Base-by-base conservation (phyloP, 306 rosid species). In the Ceratonia siliqua region DNA sequence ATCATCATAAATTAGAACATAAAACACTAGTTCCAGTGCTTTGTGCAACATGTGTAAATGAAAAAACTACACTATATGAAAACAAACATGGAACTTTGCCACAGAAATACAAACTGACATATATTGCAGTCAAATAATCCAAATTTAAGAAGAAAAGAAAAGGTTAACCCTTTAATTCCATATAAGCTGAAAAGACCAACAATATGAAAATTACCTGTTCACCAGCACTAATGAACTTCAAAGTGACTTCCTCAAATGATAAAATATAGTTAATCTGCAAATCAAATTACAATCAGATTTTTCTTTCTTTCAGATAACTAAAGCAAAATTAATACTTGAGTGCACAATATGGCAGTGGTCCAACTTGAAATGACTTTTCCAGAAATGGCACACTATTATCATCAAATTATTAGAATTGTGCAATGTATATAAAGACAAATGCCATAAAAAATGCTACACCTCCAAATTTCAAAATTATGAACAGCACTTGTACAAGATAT, bases 201-300 rank as follows among this genome's bases (percentile, higher is more conserved):
- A 30, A 27, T 72, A 56, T 65, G 73, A 75, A 52, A 61, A 81
- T 66, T 85, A 94, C 98, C 96, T 94, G 98, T 79, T 94, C 98
- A 49, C 87, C 83, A 55, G 81, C 96, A 62, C 75, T 83, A 55
- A 91, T 88, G 79, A 94, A 94, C 89, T 91, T 91, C 87, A 94
- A 82, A 73, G 97, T 85, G 83, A 91, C 88, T 86, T 94, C 98
- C 87, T 94, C 97, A 13, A 94, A 94, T 66, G 97, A 91, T 53
- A 91, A 78, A 74, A 94, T 84, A 75, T 85, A 91, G 79, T 85
- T 94, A 77, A 94, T 90, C 98, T 94, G 94, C 96, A 91, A 80
- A 64, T 58, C 45, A 82, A 32, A 71, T 38, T 68, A 63, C 48
- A 46, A 72, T 78, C 83, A 84, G 76, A 65, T 25, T 62, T 18